Evolutionary conservation across 2,329 filamentous ascomycete genomes (phyloP).

Genomic region (Metarhizium brunneum): DNA sequence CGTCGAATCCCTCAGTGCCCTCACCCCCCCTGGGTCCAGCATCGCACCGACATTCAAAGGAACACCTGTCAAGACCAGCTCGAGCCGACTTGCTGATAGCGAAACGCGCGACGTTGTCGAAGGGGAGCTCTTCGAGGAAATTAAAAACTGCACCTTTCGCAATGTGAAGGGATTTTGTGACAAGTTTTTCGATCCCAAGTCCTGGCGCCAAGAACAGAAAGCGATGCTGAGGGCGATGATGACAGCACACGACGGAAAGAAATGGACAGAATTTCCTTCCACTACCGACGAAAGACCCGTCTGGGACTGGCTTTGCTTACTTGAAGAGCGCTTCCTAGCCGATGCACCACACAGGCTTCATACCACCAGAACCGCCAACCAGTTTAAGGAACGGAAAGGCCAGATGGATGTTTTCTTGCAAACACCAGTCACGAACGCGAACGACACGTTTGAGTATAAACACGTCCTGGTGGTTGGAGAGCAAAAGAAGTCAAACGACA

Average conservation of each 20-base stretch:
- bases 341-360: slow-evolving; percentile 10
- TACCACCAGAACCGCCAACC: slow-evolving; percentile 10
- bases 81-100: slow-evolving; percentile 7
- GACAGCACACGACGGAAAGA: slow-evolving; percentile 8
- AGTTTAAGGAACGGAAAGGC: slow-evolving; percentile 5
- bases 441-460: slow-evolving; percentile 8
- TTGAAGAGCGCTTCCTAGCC: slow-evolving; percentile 6
- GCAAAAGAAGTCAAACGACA: slow-evolving; percentile 11
- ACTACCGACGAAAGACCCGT: slow-evolving; percentile 5
- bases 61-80: slow-evolving; percentile 5
- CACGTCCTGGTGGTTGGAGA: slow-evolving; percentile 13
- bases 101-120: slow-evolving; percentile 5
- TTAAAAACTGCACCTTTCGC: slow-evolving; percentile 9
- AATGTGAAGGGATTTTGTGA: slow-evolving; percentile 10
- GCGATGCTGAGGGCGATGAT: slow-evolving; percentile 3
- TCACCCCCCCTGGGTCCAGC: background rate
- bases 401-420: slow-evolving; percentile 14
- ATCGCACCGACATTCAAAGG: slow-evolving; percentile 2
- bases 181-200: slow-evolving; percentile 9
- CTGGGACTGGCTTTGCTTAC: slow-evolving; percentile 2
- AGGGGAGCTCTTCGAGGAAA: slow-evolving; percentile 7
- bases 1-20: background rate
- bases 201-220: slow-evolving; percentile 7
- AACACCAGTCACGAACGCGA: background rate
- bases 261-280: slow-evolving; percentile 8